phyloP scores from a whole-genome alignment of 352 stramenopile species.

The Pythium phragmiticola region DNA sequence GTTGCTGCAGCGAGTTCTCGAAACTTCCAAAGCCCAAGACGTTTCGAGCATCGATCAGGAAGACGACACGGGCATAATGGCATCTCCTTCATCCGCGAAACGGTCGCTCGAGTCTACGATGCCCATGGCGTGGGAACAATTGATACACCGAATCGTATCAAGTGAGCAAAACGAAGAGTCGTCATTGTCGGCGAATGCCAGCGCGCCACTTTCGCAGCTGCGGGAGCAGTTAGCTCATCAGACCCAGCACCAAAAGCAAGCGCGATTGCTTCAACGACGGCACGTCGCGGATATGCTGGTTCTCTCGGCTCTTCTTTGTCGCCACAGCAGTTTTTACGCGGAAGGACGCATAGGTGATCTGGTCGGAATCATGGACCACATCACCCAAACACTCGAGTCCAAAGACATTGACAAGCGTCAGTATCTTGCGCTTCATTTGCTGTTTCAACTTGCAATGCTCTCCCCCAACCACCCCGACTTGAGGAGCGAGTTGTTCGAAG shows the following conservation, averaged over 20 bases:
- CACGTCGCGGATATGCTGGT: conserved; percentile 18
- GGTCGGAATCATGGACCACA: conserved; percentile 21
- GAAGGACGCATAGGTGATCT: conserved; percentile 26
- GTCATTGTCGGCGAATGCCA: background rate
- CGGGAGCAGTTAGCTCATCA: conserved; percentile 10
- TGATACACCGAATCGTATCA: conserved; percentile 22
- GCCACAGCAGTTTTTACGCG: conserved; percentile 26
- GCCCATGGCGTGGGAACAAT: conserved; percentile 31
- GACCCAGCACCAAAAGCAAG: conserved; percentile 16
- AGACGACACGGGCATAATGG: conserved; percentile 2
- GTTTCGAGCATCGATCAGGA: background rate
- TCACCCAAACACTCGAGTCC: conserved; percentile 16
- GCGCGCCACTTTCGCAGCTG: conserved; percentile 10
- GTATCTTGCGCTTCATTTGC: conserved; percentile 22
- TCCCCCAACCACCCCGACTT: conserved; percentile 18
- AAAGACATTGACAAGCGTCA: conserved; percentile 24
- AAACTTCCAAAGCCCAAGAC: background rate
- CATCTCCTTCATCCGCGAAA: conserved; percentile 18
- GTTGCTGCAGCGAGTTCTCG: conserved; percentile 17
- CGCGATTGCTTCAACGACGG: conserved; percentile 11
- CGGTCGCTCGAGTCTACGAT: conserved; percentile 17
- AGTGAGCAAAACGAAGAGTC: conserved; percentile 6
- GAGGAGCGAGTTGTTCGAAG: conserved; percentile 27
- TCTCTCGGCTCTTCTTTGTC: conserved; percentile 21
- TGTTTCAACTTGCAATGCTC: conserved; percentile 23